A percentile compares a stretch with the other conserved stretches of the same genome.
Conservation (phyloP, 139 green algal genomes). For the Micractinium conductrix region DNA sequence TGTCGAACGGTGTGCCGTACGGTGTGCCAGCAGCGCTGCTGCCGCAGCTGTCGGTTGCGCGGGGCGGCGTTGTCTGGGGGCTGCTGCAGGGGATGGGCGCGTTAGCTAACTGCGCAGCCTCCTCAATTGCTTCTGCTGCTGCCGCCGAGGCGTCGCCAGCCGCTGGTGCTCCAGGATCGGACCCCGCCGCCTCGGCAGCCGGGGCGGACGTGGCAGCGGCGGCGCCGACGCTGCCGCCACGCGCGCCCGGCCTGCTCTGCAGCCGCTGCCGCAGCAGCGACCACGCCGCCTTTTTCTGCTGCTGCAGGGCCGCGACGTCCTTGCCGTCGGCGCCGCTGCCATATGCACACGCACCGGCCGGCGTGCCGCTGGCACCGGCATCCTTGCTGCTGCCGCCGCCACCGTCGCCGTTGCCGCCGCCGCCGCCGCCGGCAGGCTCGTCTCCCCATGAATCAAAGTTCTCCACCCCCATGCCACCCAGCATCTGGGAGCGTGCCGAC, state of each 20-base stretch:
- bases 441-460: constrained; percentile 25
- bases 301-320: neutral
- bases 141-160: neutral
- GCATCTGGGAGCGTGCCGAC: neutral
- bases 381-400: neutral
- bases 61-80: neutral
- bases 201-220: too few species aligned
- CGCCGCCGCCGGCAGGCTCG: neutral
- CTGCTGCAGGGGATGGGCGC: neutral
- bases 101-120: neutral
- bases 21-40: constrained; percentile 5
- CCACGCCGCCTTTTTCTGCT: neutral
- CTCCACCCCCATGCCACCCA: constrained; percentile 18
- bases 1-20: constrained; percentile 19
- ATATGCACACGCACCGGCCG: too few species aligned
- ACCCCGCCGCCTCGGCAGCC: neutral
- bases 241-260: neutral
- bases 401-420: neutral
- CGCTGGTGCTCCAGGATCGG: neutral
- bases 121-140: neutral
- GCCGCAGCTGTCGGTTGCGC: neutral
- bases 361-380: neutral
- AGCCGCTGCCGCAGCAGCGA: constrained; percentile 29
- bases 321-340: neutral
- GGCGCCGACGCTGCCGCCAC: neutral